phyloP scores from a whole-genome alignment of 73 alveolate species.

The Paramecium pentaurelia region DNA sequence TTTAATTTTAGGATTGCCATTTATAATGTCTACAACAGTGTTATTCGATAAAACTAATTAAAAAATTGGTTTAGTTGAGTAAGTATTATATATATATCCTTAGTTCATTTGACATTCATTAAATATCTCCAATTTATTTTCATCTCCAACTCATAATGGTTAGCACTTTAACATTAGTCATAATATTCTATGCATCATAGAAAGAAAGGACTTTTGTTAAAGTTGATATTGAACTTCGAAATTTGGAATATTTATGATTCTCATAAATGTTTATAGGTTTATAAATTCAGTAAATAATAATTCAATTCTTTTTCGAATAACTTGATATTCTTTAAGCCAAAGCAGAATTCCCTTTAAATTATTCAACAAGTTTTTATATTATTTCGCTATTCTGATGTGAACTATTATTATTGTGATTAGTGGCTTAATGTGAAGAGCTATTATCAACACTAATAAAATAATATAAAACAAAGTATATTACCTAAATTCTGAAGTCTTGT shows the following conservation, averaged over 20 bases:
- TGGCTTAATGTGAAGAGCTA: neutral
- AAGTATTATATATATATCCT: neutral
- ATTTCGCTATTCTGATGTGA: neutral
- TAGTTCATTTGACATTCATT: neutral
- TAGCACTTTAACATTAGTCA: neutral
- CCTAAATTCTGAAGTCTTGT: slow-evolving; percentile 6
- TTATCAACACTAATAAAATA: neutral
- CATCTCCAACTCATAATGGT: neutral
- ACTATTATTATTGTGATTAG: neutral
- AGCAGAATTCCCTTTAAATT: slow-evolving; percentile 5
- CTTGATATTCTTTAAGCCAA: slow-evolving; percentile 15
- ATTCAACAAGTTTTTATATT: neutral
- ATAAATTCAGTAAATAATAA: neutral
- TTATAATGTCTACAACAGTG: neutral
- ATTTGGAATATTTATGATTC: neutral
- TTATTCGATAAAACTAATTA: slow-evolving; percentile 6
- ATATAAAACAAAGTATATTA: neutral
- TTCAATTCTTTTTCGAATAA: slow-evolving; percentile 28
- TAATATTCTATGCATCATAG: neutral
- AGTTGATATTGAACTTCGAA: neutral
- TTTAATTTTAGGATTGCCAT: neutral
- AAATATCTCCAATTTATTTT: neutral
- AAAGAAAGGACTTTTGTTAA: neutral
- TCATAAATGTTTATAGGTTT: neutral
- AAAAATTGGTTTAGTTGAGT: slow-evolving; percentile 16